phyloP scores from a whole-genome alignment of 306 rosid species.

The Acacia crassicarpa region DNA sequence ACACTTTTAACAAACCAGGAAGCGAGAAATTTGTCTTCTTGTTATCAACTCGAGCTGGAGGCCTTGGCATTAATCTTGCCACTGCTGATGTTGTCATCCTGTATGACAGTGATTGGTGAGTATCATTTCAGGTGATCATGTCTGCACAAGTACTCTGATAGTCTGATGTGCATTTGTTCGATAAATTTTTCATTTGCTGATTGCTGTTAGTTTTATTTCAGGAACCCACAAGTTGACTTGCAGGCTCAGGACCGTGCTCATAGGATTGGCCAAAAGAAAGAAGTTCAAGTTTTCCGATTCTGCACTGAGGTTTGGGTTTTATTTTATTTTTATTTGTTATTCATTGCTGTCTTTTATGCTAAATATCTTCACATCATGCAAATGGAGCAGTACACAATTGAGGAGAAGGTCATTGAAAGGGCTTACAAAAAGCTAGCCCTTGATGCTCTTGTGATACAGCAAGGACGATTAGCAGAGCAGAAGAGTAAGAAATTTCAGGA shows the following conservation, averaged over 20 bases:
- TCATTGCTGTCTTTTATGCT: background rate
- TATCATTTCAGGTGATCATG: constrained; percentile 1
- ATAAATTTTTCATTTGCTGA: constrained; percentile 14
- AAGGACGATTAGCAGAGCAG: constrained; percentile 98
- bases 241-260: constrained; percentile 99
- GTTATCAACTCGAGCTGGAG: constrained; percentile 96
- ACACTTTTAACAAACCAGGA: constrained; percentile 87
- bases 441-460: constrained; percentile 98
- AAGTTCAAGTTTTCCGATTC: constrained; percentile 97
- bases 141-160: background rate
- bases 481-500: constrained; percentile 56
- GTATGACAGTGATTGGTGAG: constrained; percentile 96
- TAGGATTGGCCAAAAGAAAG: constrained; percentile 99
- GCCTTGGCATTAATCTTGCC: constrained; percentile 99
- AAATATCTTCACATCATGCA: background rate
- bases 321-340: background rate
- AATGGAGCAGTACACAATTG: constrained; percentile 77
- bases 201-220: constrained; percentile 34
- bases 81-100: constrained; percentile 98
- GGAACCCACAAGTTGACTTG: constrained; percentile 99
- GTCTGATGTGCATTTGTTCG: background rate
- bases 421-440: constrained; percentile 99
- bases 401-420: constrained; percentile 98
- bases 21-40: constrained; percentile 96
- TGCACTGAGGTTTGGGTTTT: constrained; percentile 78